Base-by-base conservation (phyloP, 2,329 filamentous ascomycete genomes). In the Botryotinia narcissicola region DNA sequence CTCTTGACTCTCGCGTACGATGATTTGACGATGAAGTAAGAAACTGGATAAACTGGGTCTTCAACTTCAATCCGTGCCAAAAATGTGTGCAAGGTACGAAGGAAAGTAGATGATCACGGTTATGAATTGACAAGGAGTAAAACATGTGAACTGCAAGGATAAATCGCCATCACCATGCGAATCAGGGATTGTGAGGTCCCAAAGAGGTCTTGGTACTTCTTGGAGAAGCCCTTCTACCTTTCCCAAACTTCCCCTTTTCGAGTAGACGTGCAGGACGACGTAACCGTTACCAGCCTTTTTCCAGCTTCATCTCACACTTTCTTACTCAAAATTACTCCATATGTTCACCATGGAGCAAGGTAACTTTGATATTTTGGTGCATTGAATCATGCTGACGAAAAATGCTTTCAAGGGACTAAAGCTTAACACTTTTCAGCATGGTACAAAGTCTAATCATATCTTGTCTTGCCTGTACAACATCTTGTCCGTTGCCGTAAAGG, bases 141-240 rank as follows among this genome's bases (percentile, higher is more conserved):
- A 72, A 60, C 62, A 68, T 69, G 71, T 72, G 71, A 68, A 59
- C n/a, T 60, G 37, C 71, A 72, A 72, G 71, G 71, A 60, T 72
- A 46, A 46, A 68, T 72, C 71, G 51, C 62, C 62, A 72, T 72
- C 35, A 72, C 60, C 44, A 72, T 67, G 70, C 70, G 70, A 59
- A 44, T 66, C 68, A 70, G 40, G 67, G 68, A 70, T 60, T 46
- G 6, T 25, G 40, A 59, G 37, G 16, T 44, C 25, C 25, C 25
- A 42, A 60, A 60, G 42, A 44, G 67, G 51, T 42, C 64, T 67
- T 67, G 63, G 44, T 25, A 25, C 29, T n/a, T 14, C 42, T 66
- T 67, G 48, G 37, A 42, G 16, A 57, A 40, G 37, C 7, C n/a
- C 42, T 40, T 32, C 32, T 16, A 29, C 9, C 22, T 32, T 25